A percentile compares a stretch with the other conserved stretches of the same genome.
These are phyloP conservation scores for Schizochytrium sp. DNA, from an alignment of 108 stramenopile genomes.

Conservation along the genomic window DNA sequence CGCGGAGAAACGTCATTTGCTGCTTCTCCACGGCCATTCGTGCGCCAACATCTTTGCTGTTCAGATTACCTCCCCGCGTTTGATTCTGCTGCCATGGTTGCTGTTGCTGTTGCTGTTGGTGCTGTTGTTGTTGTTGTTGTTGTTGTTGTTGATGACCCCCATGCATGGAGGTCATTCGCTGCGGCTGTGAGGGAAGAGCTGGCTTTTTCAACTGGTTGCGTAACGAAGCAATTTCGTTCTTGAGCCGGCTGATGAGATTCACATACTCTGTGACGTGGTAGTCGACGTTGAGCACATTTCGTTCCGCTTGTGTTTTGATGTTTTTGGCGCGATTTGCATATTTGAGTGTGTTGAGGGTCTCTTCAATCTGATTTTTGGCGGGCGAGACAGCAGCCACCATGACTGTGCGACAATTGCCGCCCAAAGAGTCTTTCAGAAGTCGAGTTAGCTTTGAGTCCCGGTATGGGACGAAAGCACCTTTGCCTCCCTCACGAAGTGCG, in stretches of 20 bases:
- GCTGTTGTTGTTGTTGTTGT: neutral
- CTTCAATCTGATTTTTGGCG: slow-evolving; percentile 66
- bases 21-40: neutral
- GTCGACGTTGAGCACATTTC: slow-evolving; percentile 51
- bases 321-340: slow-evolving; percentile 94
- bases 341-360: slow-evolving; percentile 82
- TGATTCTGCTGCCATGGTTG: neutral
- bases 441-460: slow-evolving; percentile 84
- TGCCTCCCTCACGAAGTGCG: slow-evolving; percentile 65
- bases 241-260: slow-evolving; percentile 37
- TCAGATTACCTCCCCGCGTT: neutral
- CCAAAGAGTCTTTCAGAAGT: slow-evolving; percentile 46
- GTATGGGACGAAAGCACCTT: slow-evolving; percentile 79
- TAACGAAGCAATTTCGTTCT: slow-evolving; percentile 39
- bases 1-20: slow-evolving; percentile 18
- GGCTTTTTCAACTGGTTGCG: neutral
- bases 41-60: neutral
- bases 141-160: neutral
- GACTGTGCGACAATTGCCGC: slow-evolving; percentile 91
- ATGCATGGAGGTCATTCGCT: too few species aligned
- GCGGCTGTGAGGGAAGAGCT: neutral
- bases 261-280: slow-evolving; percentile 56
- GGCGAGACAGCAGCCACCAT: slow-evolving; percentile 91
- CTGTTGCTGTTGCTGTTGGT: neutral
- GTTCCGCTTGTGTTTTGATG: slow-evolving; percentile 69